A percentile compares a stretch with the other conserved stretches of the same genome.
phyloP scores from a whole-genome alignment of 495 filamentous ascomycete genomes.

The Coniosporium apollinis region DNA sequence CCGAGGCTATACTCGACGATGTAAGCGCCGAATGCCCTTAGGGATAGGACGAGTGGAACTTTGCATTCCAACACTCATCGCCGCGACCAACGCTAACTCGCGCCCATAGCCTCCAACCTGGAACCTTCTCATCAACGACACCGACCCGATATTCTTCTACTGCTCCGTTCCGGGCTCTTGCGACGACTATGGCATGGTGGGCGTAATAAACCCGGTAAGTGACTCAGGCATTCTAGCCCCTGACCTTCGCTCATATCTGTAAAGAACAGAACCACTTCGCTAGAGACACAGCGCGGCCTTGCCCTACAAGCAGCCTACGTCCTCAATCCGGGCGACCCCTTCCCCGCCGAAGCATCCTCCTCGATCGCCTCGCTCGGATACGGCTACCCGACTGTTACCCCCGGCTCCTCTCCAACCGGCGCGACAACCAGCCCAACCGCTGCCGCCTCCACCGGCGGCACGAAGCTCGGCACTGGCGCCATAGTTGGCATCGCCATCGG shows the following conservation, averaged over 20 bases:
- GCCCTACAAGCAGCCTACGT: constrained; percentile 21
- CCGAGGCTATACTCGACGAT: neutral
- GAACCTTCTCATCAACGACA: constrained; percentile 36
- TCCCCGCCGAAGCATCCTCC: constrained; percentile 16
- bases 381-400: too few species aligned
- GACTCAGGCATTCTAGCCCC: neutral
- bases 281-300: constrained; percentile 13
- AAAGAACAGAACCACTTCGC: constrained; percentile 13
- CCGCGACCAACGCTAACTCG: neutral
- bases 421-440: too few species aligned
- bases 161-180: constrained; percentile 33
- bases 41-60: neutral
- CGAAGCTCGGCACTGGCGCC: constrained; percentile 24
- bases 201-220: constrained; percentile 28
- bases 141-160: constrained; percentile 44
- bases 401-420: too few species aligned
- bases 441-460: too few species aligned
- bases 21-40: constrained; percentile 1
- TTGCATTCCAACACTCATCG: neutral
- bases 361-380: constrained; percentile 7
- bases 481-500: constrained; percentile 32
- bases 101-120: constrained; percentile 27
- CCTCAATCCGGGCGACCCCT: constrained; percentile 25
- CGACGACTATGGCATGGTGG: constrained; percentile 26
- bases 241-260: neutral